Evolutionary conservation across 805 yeast genomes (phyloP), one percentile per base, ranked within the genome.

Genomic region (Ogataea nonfermentans): DNA sequence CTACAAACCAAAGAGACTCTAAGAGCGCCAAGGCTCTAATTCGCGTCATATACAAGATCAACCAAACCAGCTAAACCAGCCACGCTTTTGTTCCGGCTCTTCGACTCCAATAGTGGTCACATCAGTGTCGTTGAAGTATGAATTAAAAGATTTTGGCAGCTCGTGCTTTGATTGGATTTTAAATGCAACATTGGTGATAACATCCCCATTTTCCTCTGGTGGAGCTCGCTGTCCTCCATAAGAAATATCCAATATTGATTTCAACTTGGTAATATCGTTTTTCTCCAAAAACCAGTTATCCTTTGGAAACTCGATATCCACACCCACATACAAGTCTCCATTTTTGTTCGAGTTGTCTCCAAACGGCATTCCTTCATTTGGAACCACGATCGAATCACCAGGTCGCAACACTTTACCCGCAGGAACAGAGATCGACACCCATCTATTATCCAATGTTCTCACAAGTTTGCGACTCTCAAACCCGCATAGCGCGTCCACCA

Each of bases 401-500:
- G 96, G 96, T 52, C 81, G 73, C 6, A 89, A 55, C 5, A 91
- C 95, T 60, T 82, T 83, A 1, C 97, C 97, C 4, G 72, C 65
- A 1, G 90, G 89, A 0, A 82, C 74, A 0, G 77, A 66, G 10
- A 90, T 57, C 37, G 73, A 73, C 10, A 89, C 61, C 25, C 79
- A 75, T 46, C 97, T 76, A 12, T 83, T 90, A 61, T 93, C 98
- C 40, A 90, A 70, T 47, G 87, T 93, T 48, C 75, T 76, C 8
- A 84, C 65, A 2, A 88, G 67, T 9, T 75, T 72, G 36, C 76
- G 73, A 19, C 80, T 67, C 24, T 74, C 65, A 53, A 90, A 83
- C 2, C 98, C 98, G 43, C 87, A 75, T n/a, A 91, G 67, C 0
- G 96, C 81, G 49, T 91, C 98, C 10, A 77, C 77, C 36, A 91